Conservation (phyloP, 129 eudicot genomes). For the Flaveria trinervia region DNA sequence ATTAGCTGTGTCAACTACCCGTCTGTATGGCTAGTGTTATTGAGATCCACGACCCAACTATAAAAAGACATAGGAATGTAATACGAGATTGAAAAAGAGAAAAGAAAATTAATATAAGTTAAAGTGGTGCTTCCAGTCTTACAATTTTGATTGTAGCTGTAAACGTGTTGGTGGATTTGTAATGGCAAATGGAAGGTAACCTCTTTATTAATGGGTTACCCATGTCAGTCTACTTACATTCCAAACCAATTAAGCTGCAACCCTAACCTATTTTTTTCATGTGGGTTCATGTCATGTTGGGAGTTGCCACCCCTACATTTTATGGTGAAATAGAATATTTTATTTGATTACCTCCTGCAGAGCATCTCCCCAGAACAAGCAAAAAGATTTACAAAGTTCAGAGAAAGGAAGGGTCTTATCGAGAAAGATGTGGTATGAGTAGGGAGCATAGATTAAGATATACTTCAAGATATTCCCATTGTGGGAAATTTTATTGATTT, state of each 20-base stretch:
- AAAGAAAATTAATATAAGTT: neutral
- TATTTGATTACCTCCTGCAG: conserved; percentile 41
- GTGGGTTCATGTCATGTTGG: neutral
- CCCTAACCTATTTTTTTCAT: neutral
- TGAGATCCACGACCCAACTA: neutral
- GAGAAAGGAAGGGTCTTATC: conserved; percentile 44
- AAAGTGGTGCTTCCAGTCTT: neutral
- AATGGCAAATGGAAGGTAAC: neutral
- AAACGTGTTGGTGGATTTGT: neutral
- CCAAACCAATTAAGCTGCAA: neutral
- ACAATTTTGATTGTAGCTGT: neutral
- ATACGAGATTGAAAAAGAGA: neutral
- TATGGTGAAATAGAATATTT: conserved; percentile 4
- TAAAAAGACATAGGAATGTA: neutral
- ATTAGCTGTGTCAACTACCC: neutral
- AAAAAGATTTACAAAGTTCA: conserved; percentile 46
- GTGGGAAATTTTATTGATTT: neutral
- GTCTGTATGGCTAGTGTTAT: neutral
- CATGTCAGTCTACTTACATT: neutral
- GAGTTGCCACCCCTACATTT: neutral
- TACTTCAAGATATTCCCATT: neutral
- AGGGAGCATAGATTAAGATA: neutral
- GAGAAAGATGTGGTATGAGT: conserved; percentile 48
- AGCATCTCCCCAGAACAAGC: conserved; percentile 64
- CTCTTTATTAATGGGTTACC: neutral